Evolutionary conservation across 2,329 filamentous ascomycete genomes (phyloP).

Genomic region (Beauveria asiatica): DNA sequence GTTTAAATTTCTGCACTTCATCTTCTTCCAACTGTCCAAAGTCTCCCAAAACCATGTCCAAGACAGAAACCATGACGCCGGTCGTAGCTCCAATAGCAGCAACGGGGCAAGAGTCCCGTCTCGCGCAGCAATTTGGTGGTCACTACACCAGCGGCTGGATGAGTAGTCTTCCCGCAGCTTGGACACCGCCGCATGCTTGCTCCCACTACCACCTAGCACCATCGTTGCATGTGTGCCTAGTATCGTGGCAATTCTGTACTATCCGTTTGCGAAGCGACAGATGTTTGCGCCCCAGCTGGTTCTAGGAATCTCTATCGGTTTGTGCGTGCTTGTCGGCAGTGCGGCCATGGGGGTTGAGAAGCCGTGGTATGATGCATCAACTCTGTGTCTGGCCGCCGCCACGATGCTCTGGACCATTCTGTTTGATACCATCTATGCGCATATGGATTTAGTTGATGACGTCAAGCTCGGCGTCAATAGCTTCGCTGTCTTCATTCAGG

Average conservation of each 20-base stretch:
- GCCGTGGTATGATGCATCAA: constrained; percentile 18
- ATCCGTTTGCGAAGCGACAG: constrained; percentile 28
- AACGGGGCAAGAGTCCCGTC: neutral
- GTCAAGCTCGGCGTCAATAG: constrained; percentile 24
- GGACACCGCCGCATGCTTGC: constrained; percentile 16
- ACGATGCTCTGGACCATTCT: constrained; percentile 24
- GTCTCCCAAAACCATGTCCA: neutral
- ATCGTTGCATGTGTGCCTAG: constrained; percentile 20
- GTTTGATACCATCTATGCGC: constrained; percentile 29
- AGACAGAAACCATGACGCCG: neutral
- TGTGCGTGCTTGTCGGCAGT: constrained; percentile 23
- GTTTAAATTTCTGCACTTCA: no score
- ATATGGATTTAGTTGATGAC: constrained; percentile 27
- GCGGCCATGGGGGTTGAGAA: constrained; percentile 18
- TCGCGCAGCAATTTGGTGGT: constrained; percentile 23
- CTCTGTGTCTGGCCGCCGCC: constrained; percentile 20
- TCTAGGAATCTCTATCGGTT: constrained; percentile 25
- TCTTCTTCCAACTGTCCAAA: no score
- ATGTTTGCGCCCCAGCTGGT: constrained; percentile 28
- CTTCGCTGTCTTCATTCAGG: constrained; percentile 19
- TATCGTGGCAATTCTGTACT: constrained; percentile 22
- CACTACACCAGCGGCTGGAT: constrained; percentile 23
- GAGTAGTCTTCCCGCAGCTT: constrained; percentile 21
- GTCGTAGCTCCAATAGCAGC: no score
- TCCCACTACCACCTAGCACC: constrained; percentile 3